Evolutionary conservation across 148 eudicot species (phyloP), one percentile per base, ranked within the genome.

Genomic region (Chenopodium berlandieri): DNA sequence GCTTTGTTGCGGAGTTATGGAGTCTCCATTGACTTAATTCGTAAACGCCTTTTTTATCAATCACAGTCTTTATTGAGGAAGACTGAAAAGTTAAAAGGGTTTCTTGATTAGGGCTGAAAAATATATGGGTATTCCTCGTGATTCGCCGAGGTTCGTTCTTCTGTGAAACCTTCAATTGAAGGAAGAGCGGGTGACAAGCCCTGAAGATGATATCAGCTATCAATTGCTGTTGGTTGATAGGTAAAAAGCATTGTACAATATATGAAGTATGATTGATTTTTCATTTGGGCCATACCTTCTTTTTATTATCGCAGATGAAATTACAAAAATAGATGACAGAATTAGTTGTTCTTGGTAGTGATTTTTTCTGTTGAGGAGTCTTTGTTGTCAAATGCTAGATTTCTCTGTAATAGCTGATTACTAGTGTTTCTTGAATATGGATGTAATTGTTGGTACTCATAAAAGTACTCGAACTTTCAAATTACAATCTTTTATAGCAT

Each of bases 81-180:
- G 2, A 30, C 34, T 6, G 27, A 64, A 10, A 4, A 3, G 0
- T 81, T 81, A 0, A 16, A 16, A 46, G 64, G 70, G 65, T 74
- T 6, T 47, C 7, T 19, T 81, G 12, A 8, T 67, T 32, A 66
- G 44, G 54, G 86, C 81, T 52, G 86, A 85, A 56, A 65, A 63
- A 32, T 71, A 75, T 6, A 31, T 81, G 9, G 88, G 90, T 16
- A 81, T 88, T 40, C 73, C 79, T 72, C 81, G 76, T 5, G 46
- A 68, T 12, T 75, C 83, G 11, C 0, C 9, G 34, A 81, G 71
- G 83, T 88, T 88, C 1, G 2, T 16, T 47, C 46, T 7, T 8
- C n/a, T 31, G 22, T 70, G 44, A 34, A 27, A 34, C 73, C n/a
- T 70, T 14, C n/a, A 62, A 62, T 1, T 11, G 25, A 62, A 62